Evolutionary conservation across 768 basidiomycete genomes (phyloP), one percentile per base, ranked within the genome.

Genomic region (Gloeostereum incarnatum): DNA sequence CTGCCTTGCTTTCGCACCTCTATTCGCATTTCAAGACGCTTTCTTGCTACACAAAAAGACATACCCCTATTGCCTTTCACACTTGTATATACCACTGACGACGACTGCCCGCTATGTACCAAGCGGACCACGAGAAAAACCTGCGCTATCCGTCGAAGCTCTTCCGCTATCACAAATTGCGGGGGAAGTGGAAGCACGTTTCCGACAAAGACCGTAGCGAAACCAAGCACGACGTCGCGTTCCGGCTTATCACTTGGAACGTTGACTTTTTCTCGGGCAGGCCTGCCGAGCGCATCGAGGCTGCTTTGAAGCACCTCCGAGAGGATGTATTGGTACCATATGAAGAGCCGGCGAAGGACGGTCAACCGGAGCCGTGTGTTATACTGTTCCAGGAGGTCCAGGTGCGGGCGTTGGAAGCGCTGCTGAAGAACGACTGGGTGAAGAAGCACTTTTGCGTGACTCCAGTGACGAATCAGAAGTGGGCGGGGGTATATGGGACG

Each of bases 161-260:
- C 16, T 71, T 64, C 46, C 64, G 62, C 14, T 73, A 58, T 51
- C 60, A 65, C 33, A 43, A 49, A 18, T 54, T 56, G 35, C 64
- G 61, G 42, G 50, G 55, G 21, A 52, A 48, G 4, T 74, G 73
- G 73, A 70, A 70, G 45, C 70, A 73, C 38, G 38, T 65, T 36
- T 51, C 59, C 7, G 34, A 37, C 13, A 19, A 32, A 18, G 16
- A 36, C 22, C 14, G 14, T 9, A 17, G 36, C 23, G 44, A 49
- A 43, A 19, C 17, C 11, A 25, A 41, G 21, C 38, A 22, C 22
- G 17, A 31, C n/a, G 49, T 63, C 20, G 59, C 59, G 24, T 48
- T 86, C 35, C 64, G 63, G 40, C 53, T 88, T 35, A 54, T 87
- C 44, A 76, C 81, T 20, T 88, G 84, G 84, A 87, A 88, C 55